Percentiles rank a stretch among this genome's conserved stretches.
Conservation (phyloP, 371 early-diverging fungal genomes). For the Apophysomyces sp. region DNA sequence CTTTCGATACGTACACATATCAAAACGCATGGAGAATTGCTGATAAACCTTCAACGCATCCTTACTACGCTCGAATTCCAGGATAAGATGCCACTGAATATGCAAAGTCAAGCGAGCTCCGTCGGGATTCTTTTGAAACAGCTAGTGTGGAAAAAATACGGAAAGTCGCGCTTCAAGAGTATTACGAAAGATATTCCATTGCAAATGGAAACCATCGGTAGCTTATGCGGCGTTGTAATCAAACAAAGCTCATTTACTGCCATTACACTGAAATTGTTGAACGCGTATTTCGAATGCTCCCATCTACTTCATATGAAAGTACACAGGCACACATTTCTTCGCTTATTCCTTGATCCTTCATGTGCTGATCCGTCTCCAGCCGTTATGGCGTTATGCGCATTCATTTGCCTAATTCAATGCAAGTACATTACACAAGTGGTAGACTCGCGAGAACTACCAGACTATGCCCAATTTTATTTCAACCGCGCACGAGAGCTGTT, state of each 20-base stretch:
- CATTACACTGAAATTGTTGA: not conserved
- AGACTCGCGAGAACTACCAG: not conserved
- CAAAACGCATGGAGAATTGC: slow-evolving; percentile 24
- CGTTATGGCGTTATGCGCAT: slow-evolving; percentile 12
- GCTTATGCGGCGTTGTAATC: not conserved
- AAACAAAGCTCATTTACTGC: not conserved
- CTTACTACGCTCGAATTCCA: slow-evolving; percentile 18
- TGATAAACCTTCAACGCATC: slow-evolving; percentile 21
- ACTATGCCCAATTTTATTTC: slow-evolving; percentile 28
- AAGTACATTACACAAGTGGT: not conserved
- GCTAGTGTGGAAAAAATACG: slow-evolving; percentile 33
- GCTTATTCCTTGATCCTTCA: slow-evolving; percentile 3
- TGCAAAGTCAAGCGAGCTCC: not conserved
- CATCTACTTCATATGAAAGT: slow-evolving; percentile 5
- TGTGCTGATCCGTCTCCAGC: slow-evolving; percentile 3
- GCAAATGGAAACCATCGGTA: not conserved
- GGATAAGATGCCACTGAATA: slow-evolving; percentile 11
- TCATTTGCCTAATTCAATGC: slow-evolving; percentile 6
- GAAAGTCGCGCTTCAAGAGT: slow-evolving; percentile 28
- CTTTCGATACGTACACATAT: slow-evolving; percentile 34
- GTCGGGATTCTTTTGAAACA: not conserved
- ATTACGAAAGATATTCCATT: slow-evolving; percentile 10
- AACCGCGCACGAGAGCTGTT: slow-evolving; percentile 29
- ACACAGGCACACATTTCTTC: slow-evolving; percentile 2
- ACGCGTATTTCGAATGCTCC: slow-evolving; percentile 3